These are phyloP conservation scores for Tricholoma saponaceum DNA, from an alignment of 768 basidiomycete species.

Conservation along the genomic window DNA sequence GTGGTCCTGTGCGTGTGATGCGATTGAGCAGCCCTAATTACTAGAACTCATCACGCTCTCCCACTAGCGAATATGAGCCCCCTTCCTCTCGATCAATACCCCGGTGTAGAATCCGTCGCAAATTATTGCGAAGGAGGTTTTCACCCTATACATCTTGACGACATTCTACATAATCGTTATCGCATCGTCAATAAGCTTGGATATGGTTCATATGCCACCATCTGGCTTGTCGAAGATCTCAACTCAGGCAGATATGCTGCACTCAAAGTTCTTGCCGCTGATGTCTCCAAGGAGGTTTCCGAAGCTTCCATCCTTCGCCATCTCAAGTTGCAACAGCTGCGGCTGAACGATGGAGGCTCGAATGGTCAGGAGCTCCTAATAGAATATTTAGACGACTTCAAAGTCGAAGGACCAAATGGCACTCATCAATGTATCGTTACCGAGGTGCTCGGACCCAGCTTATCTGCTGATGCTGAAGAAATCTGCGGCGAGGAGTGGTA, in stretches of 20 bases:
- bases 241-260: neutral
- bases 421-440: conserved; percentile 12
- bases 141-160: neutral
- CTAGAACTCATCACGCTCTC: too few species aligned
- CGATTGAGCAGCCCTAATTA: too few species aligned
- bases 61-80: neutral
- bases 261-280: neutral
- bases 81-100: neutral
- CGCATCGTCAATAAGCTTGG: neutral
- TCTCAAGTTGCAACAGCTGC: neutral
- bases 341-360: neutral
- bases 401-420: conserved; percentile 12
- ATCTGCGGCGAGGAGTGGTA: conserved; percentile 3
- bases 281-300: neutral
- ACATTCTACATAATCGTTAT: neutral
- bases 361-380: neutral
- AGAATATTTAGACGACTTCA: conserved; percentile 10
- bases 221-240: neutral
- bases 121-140: neutral
- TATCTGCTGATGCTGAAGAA: conserved; percentile 5
- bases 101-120: neutral
- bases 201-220: neutral
- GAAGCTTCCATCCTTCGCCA: neutral
- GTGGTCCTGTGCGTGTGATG: too few species aligned
- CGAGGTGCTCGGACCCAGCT: conserved; percentile 9